Evolutionary conservation across 2,329 filamentous ascomycete genomes (phyloP).

Genomic region (Trichophyton schoenleinii): DNA sequence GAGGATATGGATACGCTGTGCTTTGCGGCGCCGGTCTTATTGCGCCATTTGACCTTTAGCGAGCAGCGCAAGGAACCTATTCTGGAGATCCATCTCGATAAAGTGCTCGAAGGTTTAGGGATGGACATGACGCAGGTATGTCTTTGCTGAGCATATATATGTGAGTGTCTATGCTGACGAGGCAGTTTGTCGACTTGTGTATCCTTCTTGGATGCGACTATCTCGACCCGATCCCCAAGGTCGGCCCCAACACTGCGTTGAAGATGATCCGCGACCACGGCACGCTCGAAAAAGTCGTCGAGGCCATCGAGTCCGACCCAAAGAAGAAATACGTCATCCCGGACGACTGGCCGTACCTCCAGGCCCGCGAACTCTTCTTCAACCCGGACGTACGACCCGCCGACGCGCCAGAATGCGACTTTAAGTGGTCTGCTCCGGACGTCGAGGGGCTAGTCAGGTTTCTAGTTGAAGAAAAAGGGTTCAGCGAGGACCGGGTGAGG

Average conservation of each 20-base stretch:
- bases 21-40: constrained; percentile 79
- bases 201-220: constrained; percentile 97
- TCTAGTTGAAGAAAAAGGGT: constrained; percentile 86
- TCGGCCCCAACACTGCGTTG: constrained; percentile 81
- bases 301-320: constrained; percentile 60
- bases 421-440: constrained; percentile 95
- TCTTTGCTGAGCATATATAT: background rate
- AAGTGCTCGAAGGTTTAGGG: constrained; percentile 69
- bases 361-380: constrained; percentile 85
- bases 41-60: constrained; percentile 89
- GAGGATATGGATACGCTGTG: constrained; percentile 99
- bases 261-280: constrained; percentile 91
- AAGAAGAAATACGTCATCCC: constrained; percentile 75
- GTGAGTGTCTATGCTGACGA: background rate
- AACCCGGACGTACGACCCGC: constrained; percentile 76
- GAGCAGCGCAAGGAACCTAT: constrained; percentile 97
- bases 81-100: constrained; percentile 81
- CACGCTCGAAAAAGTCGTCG: constrained; percentile 74
- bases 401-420: constrained; percentile 78
- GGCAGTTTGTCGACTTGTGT: constrained; percentile 88
- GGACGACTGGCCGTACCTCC: constrained; percentile 91
- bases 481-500: constrained; percentile 87
- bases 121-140: constrained; percentile 77
- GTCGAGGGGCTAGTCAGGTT: constrained; percentile 81
- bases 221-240: constrained; percentile 86